phyloP scores from a whole-genome alignment of 495 filamentous ascomycete genomes.

The Poronia punctata region DNA sequence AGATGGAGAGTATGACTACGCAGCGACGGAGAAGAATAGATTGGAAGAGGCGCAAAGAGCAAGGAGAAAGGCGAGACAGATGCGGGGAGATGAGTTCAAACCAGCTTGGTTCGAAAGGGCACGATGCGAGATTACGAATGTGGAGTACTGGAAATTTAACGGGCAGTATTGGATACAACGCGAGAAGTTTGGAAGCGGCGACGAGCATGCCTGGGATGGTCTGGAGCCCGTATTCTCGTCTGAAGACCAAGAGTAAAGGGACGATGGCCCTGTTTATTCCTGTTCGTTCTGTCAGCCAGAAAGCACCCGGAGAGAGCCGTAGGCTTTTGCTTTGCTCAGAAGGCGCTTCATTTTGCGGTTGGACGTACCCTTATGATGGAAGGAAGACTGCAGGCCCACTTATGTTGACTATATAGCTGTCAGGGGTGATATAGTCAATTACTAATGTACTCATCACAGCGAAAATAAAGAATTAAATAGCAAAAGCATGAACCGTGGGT shows the following conservation, averaged over 20 bases:
- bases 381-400: no score
- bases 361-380: no score
- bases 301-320: no score
- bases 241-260: conserved; percentile 8
- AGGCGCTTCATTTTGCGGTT: no score
- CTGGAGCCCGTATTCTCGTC: conserved; percentile 42
- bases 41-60: conserved; percentile 91
- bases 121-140: conserved; percentile 70
- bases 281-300: background rate
- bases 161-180: conserved; percentile 79
- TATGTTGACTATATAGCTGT: no score
- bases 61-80: conserved; percentile 64
- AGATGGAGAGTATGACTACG: conserved; percentile 88
- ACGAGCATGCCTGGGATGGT: conserved; percentile 38
- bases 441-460: no score
- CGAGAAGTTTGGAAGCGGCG: conserved; percentile 45
- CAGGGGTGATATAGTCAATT: no score
- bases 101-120: conserved; percentile 80
- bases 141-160: conserved; percentile 84
- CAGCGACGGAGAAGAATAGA: conserved; percentile 88
- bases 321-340: no score
- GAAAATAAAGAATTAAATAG: no score
- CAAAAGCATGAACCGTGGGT: no score
- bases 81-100: conserved; percentile 67
- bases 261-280: background rate